Conservation (phyloP, 2,329 filamentous ascomycete species). For the Teratosphaeria destructans region DNA sequence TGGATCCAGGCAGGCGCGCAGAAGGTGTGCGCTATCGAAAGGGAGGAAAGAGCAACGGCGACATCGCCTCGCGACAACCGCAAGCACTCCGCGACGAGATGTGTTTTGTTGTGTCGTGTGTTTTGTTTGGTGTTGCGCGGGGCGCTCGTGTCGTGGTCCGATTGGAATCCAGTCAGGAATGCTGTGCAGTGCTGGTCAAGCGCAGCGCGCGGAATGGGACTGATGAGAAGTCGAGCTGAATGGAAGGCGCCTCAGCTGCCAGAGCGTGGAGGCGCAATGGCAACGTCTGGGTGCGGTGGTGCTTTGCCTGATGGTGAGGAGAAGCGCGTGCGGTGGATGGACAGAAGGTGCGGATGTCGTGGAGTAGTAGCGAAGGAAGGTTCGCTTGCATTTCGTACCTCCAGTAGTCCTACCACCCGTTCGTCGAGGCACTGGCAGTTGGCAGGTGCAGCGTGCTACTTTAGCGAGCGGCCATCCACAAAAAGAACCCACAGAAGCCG, state of each 20-base stretch:
- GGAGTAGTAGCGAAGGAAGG: neutral
- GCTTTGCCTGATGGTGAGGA: neutral
- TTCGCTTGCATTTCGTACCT: neutral
- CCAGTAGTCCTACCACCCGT: no score
- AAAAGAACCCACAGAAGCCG: neutral
- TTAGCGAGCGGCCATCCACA: neutral
- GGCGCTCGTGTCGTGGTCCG: neutral
- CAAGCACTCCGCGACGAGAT: neutral
- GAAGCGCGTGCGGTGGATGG: neutral
- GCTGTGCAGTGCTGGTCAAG: neutral
- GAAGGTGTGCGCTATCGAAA: neutral
- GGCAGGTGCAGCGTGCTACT: neutral
- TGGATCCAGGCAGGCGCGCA: neutral
- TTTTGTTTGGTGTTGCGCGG: neutral
- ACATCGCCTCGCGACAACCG: neutral
- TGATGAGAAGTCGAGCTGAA: neutral
- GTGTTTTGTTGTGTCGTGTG: neutral
- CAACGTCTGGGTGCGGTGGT: neutral
- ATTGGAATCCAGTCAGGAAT: neutral
- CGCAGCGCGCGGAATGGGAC: neutral
- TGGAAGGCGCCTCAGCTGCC: neutral
- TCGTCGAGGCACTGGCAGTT: no score
- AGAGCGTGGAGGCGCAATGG: neutral
- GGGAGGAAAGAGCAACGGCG: neutral
- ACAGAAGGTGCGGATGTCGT: neutral